These are phyloP conservation scores for Gentiana macrophylla DNA, from an alignment of 257 asterid genomes.

Conservation along the genomic window DNA sequence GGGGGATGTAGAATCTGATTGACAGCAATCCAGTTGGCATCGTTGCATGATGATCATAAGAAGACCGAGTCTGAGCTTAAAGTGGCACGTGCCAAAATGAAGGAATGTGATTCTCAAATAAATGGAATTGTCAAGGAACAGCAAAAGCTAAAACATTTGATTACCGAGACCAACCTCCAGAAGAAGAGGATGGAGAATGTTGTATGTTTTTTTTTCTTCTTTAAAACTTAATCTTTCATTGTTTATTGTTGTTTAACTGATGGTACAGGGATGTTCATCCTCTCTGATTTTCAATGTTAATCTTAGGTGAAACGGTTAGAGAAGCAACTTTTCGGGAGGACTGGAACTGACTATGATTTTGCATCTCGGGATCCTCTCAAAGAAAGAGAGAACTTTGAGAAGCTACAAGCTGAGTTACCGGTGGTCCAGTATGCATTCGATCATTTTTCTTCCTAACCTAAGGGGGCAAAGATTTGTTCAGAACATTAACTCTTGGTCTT, in stretches of 20 bases:
- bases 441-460: not conserved
- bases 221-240: not conserved
- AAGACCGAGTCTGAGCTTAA: constrained; percentile 66
- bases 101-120: constrained; percentile 81
- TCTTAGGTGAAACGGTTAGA: constrained; percentile 84
- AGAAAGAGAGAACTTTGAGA: constrained; percentile 62
- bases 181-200: constrained; percentile 92
- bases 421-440: constrained; percentile 23
- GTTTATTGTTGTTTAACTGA: too few species aligned
- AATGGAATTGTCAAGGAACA: constrained; percentile 65
- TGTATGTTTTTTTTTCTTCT: constrained; percentile 34
- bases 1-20: too few species aligned
- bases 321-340: constrained; percentile 88
- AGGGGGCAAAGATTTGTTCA: not conserved
- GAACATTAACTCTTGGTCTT: constrained; percentile 10
- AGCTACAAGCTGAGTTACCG: constrained; percentile 74
- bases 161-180: constrained; percentile 70
- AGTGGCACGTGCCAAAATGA: constrained; percentile 63
- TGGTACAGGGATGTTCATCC: not conserved
- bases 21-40: constrained; percentile 73
- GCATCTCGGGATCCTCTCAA: constrained; percentile 60
- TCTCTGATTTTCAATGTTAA: constrained; percentile 6
- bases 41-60: constrained; percentile 35
- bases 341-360: constrained; percentile 92
- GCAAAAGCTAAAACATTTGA: constrained; percentile 50